Evolutionary conservation across 441 rosid genomes (phyloP), one percentile per base, ranked within the genome.

Genomic region (Geranium incanum): DNA sequence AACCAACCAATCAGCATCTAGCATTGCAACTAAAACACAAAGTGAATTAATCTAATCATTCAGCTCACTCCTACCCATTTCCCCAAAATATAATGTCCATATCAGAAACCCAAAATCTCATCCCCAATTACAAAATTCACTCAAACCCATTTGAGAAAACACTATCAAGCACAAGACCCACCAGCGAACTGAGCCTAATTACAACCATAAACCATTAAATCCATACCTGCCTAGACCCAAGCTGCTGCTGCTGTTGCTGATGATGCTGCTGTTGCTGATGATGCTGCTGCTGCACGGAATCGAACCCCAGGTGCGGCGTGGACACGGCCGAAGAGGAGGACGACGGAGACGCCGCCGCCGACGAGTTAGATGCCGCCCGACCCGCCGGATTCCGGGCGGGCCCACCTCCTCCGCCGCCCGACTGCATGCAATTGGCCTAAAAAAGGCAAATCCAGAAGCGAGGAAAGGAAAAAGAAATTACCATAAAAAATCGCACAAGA

Each of bases 321-420:
- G 91, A 89, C 45, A 87, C 99, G 13, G 97, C 91, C 3, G 99
- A 92, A 5, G 99, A 92, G 0, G 99, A 95, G 8, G 99, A 95
- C 64, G 99, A 79, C 12, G 99, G 96, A 70, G 99, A 92, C 8
- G 72, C 76, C 9, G 99, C 97, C 23, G 97, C 93, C 21, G 98
- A 89, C 66, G 98, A 87, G 39, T 94, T 86, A 77, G 97, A 85
- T 1, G 88, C 78, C 33, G 95, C 87, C 83, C 97, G 90, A 75
- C 88, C 95, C 50, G 74, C 60, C 60, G 68, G 36, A n/a, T 59
- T 68, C 69, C 75, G 69, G 87, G 86, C 65, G 87, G 90, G 23
- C 89, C 91, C 83, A 81, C 80, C 93, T 85, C 92, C 66, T 84
- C 87, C 93, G 28, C 81, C 87, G 62, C 89, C 96, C 74, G 97